Evolutionary conservation across 371 early-diverging fungal species (phyloP).

Genomic region (Scutellospora calospora): DNA sequence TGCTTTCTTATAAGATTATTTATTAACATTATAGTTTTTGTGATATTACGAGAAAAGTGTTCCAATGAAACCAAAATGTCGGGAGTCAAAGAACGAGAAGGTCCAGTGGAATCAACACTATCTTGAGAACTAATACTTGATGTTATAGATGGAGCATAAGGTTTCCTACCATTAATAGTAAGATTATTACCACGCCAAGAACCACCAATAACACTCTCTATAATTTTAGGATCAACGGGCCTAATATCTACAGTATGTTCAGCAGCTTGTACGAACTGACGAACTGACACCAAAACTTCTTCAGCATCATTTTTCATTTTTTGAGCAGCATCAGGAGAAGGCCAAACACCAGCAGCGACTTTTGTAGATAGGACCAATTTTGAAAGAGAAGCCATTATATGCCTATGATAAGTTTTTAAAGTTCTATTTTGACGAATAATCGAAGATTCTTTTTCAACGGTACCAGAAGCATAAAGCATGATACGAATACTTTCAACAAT

Average conservation of each 20-base stretch:
- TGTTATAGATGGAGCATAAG: background rate
- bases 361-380: conserved; percentile 87
- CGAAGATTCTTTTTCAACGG: conserved; percentile 72
- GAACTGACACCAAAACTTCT: conserved; percentile 77
- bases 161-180: background rate
- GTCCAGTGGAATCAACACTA: background rate
- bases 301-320: conserved; percentile 67
- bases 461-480: conserved; percentile 84
- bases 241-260: conserved; percentile 72
- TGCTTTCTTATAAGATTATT: conserved; percentile 3
- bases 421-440: conserved; percentile 68
- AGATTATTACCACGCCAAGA: conserved; percentile 43
- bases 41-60: conserved; percentile 33
- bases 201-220: conserved; percentile 46
- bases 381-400: conserved; percentile 81
- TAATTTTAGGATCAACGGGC: conserved; percentile 59
- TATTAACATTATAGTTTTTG: conserved; percentile 19
- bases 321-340: conserved; percentile 77
- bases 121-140: conserved; percentile 18
- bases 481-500: conserved; percentile 83
- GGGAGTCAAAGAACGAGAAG: conserved; percentile 17
- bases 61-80: conserved; percentile 35
- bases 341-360: conserved; percentile 81
- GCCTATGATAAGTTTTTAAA: conserved; percentile 79
- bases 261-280: conserved; percentile 79